Evolutionary conservation across 2,329 filamentous ascomycete genomes (phyloP), one percentile per base, ranked within the genome.

Genomic region (Cordyceps cicadae): DNA sequence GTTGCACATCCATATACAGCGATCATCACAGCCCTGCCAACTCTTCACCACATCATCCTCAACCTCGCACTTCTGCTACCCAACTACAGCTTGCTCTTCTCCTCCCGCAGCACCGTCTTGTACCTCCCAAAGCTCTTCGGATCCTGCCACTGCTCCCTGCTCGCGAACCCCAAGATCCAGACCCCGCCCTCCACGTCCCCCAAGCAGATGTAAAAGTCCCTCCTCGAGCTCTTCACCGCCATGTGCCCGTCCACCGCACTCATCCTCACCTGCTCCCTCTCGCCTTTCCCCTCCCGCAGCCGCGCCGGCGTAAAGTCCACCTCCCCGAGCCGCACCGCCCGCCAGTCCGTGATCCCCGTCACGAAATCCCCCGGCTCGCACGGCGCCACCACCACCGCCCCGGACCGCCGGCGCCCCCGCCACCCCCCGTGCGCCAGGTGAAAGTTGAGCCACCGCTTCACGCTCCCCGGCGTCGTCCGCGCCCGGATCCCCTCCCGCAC

Each of bases 371-470:
- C 5, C n/a, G 54, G 54, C 26, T 21, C 5, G 15, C 7, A 56
- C 5, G 54, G 54, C 1, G 24, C 39, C 1, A 26, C 41, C 9
- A 46, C 41, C 9, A 34, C 9, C 54, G 46, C 15, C 5, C 26
- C 26, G 0, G 54, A 48, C 34, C 41, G 54, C 9, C 7, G 19
- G 3, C 46, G 46, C 54, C 7, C 32, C 5, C 46, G 46, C 54
- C 54, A 56, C 39, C 29, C 7, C 6, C 8, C 8, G 17, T 56
- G 41, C 21, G 19, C 5, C 5, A 56, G 21, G 1, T 46, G 41
- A 24, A 56, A 56, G 24, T 24, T 56, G 54, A 56, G 54, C 54
- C 54, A 56, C 5, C 3, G 19, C n/a, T 48, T 56, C n/a, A 56
- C 37, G 26, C 34, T 19, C 5, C 48, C 54, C 2, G 54, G 54